phyloP scores from a whole-genome alignment of 2,329 filamentous ascomycete species.

The Alternaria arborescens region DNA sequence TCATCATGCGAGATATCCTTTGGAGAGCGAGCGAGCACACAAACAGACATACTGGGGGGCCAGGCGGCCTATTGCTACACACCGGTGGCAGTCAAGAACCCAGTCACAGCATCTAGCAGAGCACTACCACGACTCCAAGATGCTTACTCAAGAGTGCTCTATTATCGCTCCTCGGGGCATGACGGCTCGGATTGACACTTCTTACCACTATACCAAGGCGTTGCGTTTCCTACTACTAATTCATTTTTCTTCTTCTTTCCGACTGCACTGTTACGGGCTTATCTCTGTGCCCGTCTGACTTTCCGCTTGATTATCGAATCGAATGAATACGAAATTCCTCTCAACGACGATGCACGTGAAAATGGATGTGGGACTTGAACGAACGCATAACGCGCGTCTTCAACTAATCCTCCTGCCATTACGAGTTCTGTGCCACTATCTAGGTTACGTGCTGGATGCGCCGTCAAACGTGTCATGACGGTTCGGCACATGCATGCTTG shows the following conservation, averaged over 20 bases:
- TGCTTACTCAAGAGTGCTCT: background rate
- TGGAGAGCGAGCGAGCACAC: background rate
- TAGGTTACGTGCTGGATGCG: background rate
- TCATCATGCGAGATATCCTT: slow-evolving; percentile 21
- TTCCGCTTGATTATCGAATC: background rate
- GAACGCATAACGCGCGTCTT: background rate
- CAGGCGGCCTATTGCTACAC: background rate
- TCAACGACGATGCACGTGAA: background rate
- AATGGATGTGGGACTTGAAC: background rate
- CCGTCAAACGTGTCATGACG: background rate
- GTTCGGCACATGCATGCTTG: background rate
- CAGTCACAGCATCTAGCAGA: background rate
- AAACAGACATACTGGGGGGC: background rate
- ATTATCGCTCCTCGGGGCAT: background rate
- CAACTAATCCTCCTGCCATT: background rate
- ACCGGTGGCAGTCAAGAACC: background rate
- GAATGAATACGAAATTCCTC: background rate
- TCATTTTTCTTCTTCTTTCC: background rate
- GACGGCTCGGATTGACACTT: background rate
- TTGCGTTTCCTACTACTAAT: slow-evolving; percentile 6
- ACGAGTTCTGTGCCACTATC: background rate
- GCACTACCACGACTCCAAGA: background rate
- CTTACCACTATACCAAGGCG: slow-evolving; percentile 7
- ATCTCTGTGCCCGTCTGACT: background rate
- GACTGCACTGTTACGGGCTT: background rate